Conservation (phyloP, 805 yeast genomes). For the Candida ortonii region DNA sequence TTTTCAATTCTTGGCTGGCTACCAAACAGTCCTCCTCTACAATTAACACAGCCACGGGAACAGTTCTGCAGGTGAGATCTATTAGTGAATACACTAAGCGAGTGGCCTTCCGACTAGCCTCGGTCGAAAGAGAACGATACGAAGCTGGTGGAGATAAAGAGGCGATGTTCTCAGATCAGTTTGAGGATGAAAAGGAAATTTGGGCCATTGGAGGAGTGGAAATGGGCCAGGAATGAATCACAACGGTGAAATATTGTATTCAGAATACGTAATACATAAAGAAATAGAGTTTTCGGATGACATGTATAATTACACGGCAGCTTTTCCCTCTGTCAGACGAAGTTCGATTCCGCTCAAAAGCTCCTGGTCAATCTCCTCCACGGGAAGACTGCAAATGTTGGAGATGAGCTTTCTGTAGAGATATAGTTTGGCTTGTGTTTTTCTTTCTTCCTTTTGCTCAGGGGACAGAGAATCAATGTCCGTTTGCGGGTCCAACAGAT, state of each 20-base stretch:
- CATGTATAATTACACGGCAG: slow-evolving; percentile 1
- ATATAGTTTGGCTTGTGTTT: slow-evolving; percentile 42
- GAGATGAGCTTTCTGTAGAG: slow-evolving; percentile 69
- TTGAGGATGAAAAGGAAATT: slow-evolving; percentile 82
- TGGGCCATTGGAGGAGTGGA: slow-evolving; percentile 85
- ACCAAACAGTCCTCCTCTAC: slow-evolving; percentile 36
- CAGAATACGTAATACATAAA: too few relatives aligned
- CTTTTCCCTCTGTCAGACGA: slow-evolving; percentile 29
- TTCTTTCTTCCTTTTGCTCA: slow-evolving; percentile 14
- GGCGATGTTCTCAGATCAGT: slow-evolving; percentile 76
- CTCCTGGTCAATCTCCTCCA: slow-evolving; percentile 75
- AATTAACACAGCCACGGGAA: slow-evolving; percentile 43
- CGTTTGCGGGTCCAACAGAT: slow-evolving; percentile 4
- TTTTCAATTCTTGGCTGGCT: slow-evolving; percentile 65
- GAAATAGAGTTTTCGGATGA: too few relatives aligned
- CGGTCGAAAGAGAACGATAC: slow-evolving; percentile 81
- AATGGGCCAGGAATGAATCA: too few relatives aligned
- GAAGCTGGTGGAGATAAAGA: slow-evolving; percentile 90
- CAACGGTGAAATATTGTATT: too few relatives aligned
- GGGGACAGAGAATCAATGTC: slow-evolving; percentile 4
- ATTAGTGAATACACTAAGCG: slow-evolving; percentile 86
- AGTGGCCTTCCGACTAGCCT: slow-evolving; percentile 83
- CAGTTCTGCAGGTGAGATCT: slow-evolving; percentile 60
- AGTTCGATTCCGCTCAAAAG: slow-evolving; percentile 74
- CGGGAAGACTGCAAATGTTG: slow-evolving; percentile 69